These are phyloP conservation scores for Suillus cothurnatus DNA, from an alignment of 768 basidiomycete species.

Conservation along the genomic window DNA sequence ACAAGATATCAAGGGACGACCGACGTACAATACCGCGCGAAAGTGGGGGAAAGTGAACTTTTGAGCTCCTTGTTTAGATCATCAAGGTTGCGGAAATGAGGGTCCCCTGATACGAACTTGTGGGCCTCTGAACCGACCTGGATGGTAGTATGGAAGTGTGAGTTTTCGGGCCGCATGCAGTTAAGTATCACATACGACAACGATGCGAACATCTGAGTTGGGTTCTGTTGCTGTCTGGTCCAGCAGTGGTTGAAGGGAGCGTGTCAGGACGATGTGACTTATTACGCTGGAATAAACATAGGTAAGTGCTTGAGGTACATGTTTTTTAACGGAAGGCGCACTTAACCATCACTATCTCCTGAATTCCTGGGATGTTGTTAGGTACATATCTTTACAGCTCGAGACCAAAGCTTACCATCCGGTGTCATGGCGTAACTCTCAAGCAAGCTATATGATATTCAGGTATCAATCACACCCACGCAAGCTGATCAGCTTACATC, in stretches of 20 bases:
- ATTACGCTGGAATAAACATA: slow-evolving; percentile 41
- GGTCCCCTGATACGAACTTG: slow-evolving; percentile 19
- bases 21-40: slow-evolving; percentile 37
- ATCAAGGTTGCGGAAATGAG: slow-evolving; percentile 34
- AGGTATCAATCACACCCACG: neutral
- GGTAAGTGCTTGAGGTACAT: neutral
- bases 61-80: slow-evolving; percentile 41
- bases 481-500: slow-evolving; percentile 35
- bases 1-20: neutral
- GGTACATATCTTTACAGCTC: no score
- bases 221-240: slow-evolving; percentile 48
- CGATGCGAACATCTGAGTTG: slow-evolving; percentile 59
- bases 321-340: slow-evolving; percentile 20
- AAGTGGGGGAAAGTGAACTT: slow-evolving; percentile 13
- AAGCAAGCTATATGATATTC: slow-evolving; percentile 21
- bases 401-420: slow-evolving; percentile 25
- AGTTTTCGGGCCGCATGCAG: neutral
- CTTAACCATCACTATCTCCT: slow-evolving; percentile 48
- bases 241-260: slow-evolving; percentile 54
- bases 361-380: slow-evolving; percentile 34
- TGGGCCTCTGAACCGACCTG: slow-evolving; percentile 39
- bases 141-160: neutral
- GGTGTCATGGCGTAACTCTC: slow-evolving; percentile 21
- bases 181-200: slow-evolving; percentile 44
- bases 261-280: slow-evolving; percentile 57